phyloP scores from a whole-genome alignment of 805 yeast species.

The Scheffersomyces lignosus region DNA sequence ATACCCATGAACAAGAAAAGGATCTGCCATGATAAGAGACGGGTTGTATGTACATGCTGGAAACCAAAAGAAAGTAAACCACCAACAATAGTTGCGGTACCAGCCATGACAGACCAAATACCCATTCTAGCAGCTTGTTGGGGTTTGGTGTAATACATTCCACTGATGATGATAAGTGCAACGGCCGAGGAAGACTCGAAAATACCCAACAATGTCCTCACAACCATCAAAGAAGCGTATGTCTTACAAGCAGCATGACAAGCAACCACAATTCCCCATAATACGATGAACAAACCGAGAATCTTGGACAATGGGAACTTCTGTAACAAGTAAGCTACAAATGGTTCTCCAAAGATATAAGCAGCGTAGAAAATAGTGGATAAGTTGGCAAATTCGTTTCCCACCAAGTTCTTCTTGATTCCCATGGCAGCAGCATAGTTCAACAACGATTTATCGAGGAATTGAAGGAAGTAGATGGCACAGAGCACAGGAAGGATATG shows the following conservation, averaged over 20 bases:
- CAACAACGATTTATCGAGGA: constrained; percentile 57
- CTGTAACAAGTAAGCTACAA: constrained; percentile 43
- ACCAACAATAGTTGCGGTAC: constrained; percentile 54
- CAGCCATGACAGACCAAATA: constrained; percentile 59
- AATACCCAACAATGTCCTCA: constrained; percentile 51
- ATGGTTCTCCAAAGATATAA: constrained; percentile 54
- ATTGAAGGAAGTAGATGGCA: constrained; percentile 55
- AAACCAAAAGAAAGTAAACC: constrained; percentile 47
- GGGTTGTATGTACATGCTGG: constrained; percentile 43
- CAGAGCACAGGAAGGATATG: constrained; percentile 52
- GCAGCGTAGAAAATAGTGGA: constrained; percentile 56
- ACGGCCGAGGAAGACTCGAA: constrained; percentile 59
- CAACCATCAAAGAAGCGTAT: constrained; percentile 56
- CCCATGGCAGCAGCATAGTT: constrained; percentile 70
- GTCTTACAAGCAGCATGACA: constrained; percentile 51
- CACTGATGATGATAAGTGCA: constrained; percentile 55
- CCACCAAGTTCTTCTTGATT: constrained; percentile 48
- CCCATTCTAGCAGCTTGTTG: constrained; percentile 57
- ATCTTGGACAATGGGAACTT: constrained; percentile 54
- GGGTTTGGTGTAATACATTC: constrained; percentile 59
- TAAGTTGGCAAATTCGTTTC: constrained; percentile 50
- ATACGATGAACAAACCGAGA: constrained; percentile 44
- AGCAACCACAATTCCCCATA: constrained; percentile 56
- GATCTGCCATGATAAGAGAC: constrained; percentile 60
- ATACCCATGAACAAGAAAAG: constrained; percentile 58